These are phyloP conservation scores for Alnus glutinosa DNA, from an alignment of 306 rosid species.

Conservation along the genomic window DNA sequence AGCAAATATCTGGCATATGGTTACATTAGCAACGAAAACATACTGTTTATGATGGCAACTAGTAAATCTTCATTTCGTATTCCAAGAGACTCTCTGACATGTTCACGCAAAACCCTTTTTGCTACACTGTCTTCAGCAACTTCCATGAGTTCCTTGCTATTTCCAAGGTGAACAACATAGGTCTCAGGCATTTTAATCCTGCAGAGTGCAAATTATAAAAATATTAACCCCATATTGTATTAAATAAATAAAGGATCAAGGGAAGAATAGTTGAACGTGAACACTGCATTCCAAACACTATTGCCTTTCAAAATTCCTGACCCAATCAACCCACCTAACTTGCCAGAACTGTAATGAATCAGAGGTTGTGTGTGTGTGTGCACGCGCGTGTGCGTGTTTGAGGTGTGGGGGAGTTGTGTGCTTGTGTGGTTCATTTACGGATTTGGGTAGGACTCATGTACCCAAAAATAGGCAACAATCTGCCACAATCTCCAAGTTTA, in stretches of 20 bases:
- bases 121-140: slow-evolving; percentile 88
- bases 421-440: no score
- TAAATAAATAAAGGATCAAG: not conserved
- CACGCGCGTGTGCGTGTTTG: no score
- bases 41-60: slow-evolving; percentile 96
- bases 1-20: not conserved
- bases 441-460: no score
- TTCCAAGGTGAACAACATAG: slow-evolving; percentile 93
- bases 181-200: slow-evolving; percentile 93
- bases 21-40: slow-evolving; percentile 29
- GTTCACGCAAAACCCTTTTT: slow-evolving; percentile 92
- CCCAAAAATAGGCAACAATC: no score
- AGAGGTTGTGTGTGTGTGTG: not conserved
- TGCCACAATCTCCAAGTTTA: not conserved
- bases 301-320: not conserved
- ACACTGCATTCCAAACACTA: not conserved
- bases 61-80: slow-evolving; percentile 88
- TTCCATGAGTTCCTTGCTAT: slow-evolving; percentile 97
- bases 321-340: not conserved
- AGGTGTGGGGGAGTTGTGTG: no score
- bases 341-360: not conserved
- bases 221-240: not conserved
- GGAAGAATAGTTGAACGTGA: not conserved
- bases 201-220: not conserved
- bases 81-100: slow-evolving; percentile 87